Base-by-base conservation (phyloP, 371 early-diverging fungal genomes). In the Massospora cicadina region DNA sequence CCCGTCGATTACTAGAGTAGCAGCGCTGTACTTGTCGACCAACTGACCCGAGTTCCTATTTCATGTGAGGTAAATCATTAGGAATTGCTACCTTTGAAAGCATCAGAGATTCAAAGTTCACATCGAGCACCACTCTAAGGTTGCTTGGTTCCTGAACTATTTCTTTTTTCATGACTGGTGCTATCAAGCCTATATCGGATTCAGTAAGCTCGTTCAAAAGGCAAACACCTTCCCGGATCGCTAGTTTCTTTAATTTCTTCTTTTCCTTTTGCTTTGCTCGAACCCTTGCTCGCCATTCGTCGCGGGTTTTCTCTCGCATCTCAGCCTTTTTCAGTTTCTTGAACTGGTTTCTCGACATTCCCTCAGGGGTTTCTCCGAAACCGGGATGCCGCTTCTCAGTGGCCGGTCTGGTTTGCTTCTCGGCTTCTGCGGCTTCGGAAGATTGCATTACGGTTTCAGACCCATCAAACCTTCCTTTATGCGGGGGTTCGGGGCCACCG, bases 21-120 rank as follows among this genome's bases (percentile, higher is more conserved):
- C 86, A 84, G 10, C 84, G 17, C 33, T 30, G 28, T 63, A 57
- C 23, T 31, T 32, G 61, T 33, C 13, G 23, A 3, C 27, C 21
- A 10, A 63, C 33, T 12, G 55, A 59, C 5, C n/a, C 27, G n/a
- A 26, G n/a, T 30, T 65, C 59, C 56, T 58, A 64, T n/a, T 29
- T 1, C n/a, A 54, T 30, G 13, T 26, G 3, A 3, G 10, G 33
- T 55, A 65, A 24, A n/a, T 58, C 25, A 54, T n/a, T 28, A 21
- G 55, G 5, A 64, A 29, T 10, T 29, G 56, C 33, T 75, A 79
- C 87, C 71, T 82, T 85, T 10, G 82, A 81, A 12, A 65, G 73
- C 93, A 93, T 93, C 56, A 79, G 74, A 23, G 81, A 77, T 56
- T 89, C 87, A 73, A 87, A 90, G 0, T 80, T 74, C 76, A 84